Base-by-base conservation (phyloP, 2,329 filamentous ascomycete species). In the Knufia fluminis region DNA sequence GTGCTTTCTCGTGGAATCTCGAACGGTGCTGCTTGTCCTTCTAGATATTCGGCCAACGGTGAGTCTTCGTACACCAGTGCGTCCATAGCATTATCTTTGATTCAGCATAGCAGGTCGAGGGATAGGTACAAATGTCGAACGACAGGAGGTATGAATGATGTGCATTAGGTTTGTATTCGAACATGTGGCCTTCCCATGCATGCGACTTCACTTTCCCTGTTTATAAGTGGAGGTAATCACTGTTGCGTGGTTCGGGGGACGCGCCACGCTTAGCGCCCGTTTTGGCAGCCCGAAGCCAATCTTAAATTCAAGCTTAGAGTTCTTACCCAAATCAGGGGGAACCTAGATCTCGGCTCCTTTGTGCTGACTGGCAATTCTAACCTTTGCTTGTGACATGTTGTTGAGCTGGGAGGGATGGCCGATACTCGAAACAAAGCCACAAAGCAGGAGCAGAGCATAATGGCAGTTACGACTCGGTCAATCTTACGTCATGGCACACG, bases 31-130 rank as follows among this genome's bases (percentile, higher is more conserved):
- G 55, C 71, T 72, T 62, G 69, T 92, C 90, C 89, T 80, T 90
- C 83, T 60, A 96, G 80, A 71, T 92, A 92, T 62, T 86, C 82
- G 64, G 88, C 89, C 69, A 96, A 76, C 60, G 90, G 90, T 65
- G 86, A 86, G 71, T 89, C 82, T 71, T 92, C 80, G 70, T 85
- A 86, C 60, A 95, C 80, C 61, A 95, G 76, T 62, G 85, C 81
- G 77, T 95, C 90, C 90, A 96, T 92, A 66, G 60, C 68, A 59
- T 59, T 36, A n/a, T 39, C 44, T 35, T 22, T 17, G 22, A 47
- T 50, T 43, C n/a, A 6, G 16, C 32, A 46, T 38, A 22, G 19
- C 22, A 36, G 17, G 32, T 16, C 36, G 32, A 38, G 6, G 9
- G n/a, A 7, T 16, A 46, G 43, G 12, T 12, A 46, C 32, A 19